These are phyloP conservation scores for Sugiyamaella japonica DNA, from an alignment of 1,139 yeast genomes.

Conservation along the genomic window DNA sequence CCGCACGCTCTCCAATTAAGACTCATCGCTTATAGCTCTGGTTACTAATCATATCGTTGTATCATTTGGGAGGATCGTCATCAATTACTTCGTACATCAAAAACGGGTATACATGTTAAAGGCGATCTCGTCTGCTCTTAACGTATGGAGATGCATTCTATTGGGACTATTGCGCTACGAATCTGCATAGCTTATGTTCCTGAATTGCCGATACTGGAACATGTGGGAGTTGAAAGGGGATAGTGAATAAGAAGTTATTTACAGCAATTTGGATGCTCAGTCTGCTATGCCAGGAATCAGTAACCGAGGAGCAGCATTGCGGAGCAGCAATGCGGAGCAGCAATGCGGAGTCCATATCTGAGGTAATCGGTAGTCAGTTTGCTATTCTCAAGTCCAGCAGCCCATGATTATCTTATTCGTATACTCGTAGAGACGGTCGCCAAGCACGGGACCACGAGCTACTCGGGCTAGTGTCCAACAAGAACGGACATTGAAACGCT, in stretches of 20 bases:
- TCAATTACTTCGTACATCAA: not conserved
- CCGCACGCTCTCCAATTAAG: not conserved
- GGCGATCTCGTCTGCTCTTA: constrained; percentile 7
- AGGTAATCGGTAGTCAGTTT: too few relatives aligned
- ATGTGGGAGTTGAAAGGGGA: not conserved
- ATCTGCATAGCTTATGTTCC: not conserved
- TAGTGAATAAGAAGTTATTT: not conserved
- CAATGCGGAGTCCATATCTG: too few relatives aligned
- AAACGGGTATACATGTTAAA: not conserved
- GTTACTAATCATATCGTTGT: not conserved
- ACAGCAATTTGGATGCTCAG: not conserved
- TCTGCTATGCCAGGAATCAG: not conserved
- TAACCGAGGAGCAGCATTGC: too few relatives aligned
- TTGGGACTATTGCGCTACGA: not conserved
- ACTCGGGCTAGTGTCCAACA: too few relatives aligned
- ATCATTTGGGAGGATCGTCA: not conserved
- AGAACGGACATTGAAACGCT: too few relatives aligned
- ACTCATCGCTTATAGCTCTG: not conserved
- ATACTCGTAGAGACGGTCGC: too few relatives aligned
- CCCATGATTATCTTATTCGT: too few relatives aligned
- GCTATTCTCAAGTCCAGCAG: too few relatives aligned
- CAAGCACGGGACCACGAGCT: too few relatives aligned
- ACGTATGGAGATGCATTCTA: not conserved
- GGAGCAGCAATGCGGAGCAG: too few relatives aligned
- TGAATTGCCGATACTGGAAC: not conserved